Conservation (phyloP, 257 asterid genomes). For the Jasminum sambac region DNA sequence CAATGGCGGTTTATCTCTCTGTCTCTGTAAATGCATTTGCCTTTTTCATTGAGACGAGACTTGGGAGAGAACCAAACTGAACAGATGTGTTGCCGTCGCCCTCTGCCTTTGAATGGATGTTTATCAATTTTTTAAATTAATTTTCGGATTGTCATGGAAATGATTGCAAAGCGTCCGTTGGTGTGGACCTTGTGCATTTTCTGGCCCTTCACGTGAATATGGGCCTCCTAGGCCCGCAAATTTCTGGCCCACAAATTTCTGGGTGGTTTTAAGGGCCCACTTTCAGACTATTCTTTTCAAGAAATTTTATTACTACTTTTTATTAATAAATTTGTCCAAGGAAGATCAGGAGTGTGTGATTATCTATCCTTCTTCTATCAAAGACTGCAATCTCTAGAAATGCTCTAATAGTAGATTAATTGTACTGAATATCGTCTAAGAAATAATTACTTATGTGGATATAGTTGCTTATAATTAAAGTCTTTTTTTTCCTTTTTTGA, state of each 20-base stretch:
- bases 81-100: neutral
- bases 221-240: constrained; percentile 12
- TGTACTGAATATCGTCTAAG: neutral
- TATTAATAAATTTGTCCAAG: too few relatives aligned
- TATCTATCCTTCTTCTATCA: too few relatives aligned
- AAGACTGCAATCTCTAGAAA: too few relatives aligned
- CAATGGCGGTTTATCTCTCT: constrained; percentile 35
- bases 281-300: neutral
- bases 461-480: constrained; percentile 6
- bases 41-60: neutral
- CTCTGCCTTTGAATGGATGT: too few relatives aligned
- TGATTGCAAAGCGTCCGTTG: constrained; percentile 1
- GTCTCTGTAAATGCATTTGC: neutral
- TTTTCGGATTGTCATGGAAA: neutral
- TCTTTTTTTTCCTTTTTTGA: too few relatives aligned
- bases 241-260: neutral
- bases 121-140: neutral
- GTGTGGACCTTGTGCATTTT: constrained; percentile 23
- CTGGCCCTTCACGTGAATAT: constrained; percentile 35
- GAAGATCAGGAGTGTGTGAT: too few relatives aligned
- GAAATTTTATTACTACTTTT: too few relatives aligned
- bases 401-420: neutral
- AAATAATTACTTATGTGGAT: neutral
- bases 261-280: neutral
- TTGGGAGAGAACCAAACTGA: neutral